A percentile compares a stretch with the other conserved stretches of the same genome.
phyloP scores from a whole-genome alignment of 768 basidiomycete genomes.

The Phaeotremella fagi region DNA sequence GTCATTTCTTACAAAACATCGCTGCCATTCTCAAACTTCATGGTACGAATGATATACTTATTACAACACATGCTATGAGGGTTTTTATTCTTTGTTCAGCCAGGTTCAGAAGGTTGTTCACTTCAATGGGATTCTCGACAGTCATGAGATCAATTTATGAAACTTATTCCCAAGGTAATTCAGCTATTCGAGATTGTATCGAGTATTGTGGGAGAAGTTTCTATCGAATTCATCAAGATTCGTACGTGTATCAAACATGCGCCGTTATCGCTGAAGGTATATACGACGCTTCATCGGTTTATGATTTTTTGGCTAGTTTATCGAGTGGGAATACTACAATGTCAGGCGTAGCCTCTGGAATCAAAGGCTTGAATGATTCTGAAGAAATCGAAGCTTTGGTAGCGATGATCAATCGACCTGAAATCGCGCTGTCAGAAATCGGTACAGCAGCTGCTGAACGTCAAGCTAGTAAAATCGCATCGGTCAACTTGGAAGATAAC shows the following conservation, averaged over 20 bases:
- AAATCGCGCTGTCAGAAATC: slow-evolving; percentile 33
- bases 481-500: slow-evolving; percentile 18
- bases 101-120: slow-evolving; percentile 35
- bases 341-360: slow-evolving; percentile 30
- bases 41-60: slow-evolving; percentile 18
- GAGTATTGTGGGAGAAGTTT: slow-evolving; percentile 34
- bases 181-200: slow-evolving; percentile 29
- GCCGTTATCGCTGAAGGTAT: slow-evolving; percentile 21
- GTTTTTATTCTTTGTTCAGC: slow-evolving; percentile 40
- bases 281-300: slow-evolving; percentile 19
- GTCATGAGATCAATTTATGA: slow-evolving; percentile 26
- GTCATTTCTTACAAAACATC: slow-evolving; percentile 31
- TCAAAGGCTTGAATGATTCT: slow-evolving; percentile 28
- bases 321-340: slow-evolving; percentile 9
- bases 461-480: slow-evolving; percentile 24
- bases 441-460: slow-evolving; percentile 25
- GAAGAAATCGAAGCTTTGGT: slow-evolving; percentile 36
- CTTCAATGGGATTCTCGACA: slow-evolving; percentile 29
- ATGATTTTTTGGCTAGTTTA: slow-evolving; percentile 23
- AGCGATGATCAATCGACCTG: slow-evolving; percentile 35
- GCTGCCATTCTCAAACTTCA: slow-evolving; percentile 22
- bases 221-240: slow-evolving; percentile 36
- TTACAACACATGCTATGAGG: slow-evolving; percentile 29
- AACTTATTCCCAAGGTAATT: slow-evolving; percentile 15
- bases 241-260: slow-evolving; percentile 35